Percentiles rank a stretch among this genome's conserved stretches.
Conservation (phyloP, 441 rosid species). For the Erodium texanum region DNA sequence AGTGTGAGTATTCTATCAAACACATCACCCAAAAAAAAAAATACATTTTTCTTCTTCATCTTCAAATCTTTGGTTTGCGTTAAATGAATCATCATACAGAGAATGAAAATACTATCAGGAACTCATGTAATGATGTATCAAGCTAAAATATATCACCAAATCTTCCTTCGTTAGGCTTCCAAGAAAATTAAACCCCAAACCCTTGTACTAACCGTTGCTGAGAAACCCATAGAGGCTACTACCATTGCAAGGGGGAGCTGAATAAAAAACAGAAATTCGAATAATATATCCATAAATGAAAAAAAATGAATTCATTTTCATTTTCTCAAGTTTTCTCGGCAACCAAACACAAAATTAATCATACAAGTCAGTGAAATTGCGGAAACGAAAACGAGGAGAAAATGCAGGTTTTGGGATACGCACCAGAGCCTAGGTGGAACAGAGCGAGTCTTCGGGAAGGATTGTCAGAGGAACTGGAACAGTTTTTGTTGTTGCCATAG, state of each 20-base stretch:
- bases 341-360: neutral
- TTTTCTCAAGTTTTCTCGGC: neutral
- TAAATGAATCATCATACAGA: neutral
- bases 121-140: neutral
- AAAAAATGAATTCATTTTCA: neutral
- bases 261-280: neutral
- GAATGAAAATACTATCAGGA: neutral
- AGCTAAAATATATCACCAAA: neutral
- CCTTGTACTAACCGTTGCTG: neutral
- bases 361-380: neutral
- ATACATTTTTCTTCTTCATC: neutral
- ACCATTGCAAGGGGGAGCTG: no score
- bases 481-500: neutral
- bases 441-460: constrained; percentile 44
- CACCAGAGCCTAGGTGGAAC: constrained; percentile 38
- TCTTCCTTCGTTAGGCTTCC: constrained; percentile 3
- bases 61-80: neutral
- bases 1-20: neutral
- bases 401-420: neutral
- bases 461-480: constrained; percentile 12
- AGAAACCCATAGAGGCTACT: no score
- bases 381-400: neutral
- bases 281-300: neutral
- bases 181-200: neutral
- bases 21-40: neutral